Conservation (phyloP, 1,139 yeast genomes). For the Sugiyamaella grinbergsii region DNA sequence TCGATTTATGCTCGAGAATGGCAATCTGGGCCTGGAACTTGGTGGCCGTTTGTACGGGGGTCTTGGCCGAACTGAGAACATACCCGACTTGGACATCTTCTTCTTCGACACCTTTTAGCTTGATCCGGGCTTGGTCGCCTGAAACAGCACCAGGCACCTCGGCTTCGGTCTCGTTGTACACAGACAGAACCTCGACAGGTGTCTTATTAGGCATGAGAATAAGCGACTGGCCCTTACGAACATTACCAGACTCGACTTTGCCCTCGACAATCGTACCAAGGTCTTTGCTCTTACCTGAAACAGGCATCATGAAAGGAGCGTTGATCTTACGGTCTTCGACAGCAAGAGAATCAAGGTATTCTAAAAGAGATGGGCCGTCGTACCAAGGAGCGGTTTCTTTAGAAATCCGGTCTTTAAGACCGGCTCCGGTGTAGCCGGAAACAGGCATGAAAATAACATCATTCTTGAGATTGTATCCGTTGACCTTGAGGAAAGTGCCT, state of each 20-base stretch:
- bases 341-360: conserved; percentile 81
- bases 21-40: conserved; percentile 95
- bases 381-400: conserved; percentile 86
- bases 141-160: conserved; percentile 89
- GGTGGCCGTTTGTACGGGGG: conserved; percentile 90
- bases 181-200: conserved; percentile 78
- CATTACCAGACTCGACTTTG: conserved; percentile 93
- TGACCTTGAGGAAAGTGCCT: conserved; percentile 75
- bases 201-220: conserved; percentile 91
- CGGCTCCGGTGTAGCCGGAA: conserved; percentile 97
- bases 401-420: conserved; percentile 82
- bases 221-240: conserved; percentile 74
- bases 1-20: conserved; percentile 91
- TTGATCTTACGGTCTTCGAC: conserved; percentile 82
- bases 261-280: conserved; percentile 98
- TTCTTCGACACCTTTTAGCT: conserved; percentile 94
- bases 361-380: conserved; percentile 86
- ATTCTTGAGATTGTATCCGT: conserved; percentile 80
- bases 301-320: conserved; percentile 97
- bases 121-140: conserved; percentile 96
- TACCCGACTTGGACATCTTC: conserved; percentile 92
- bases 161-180: conserved; percentile 92
- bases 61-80: conserved; percentile 79
- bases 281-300: conserved; percentile 92
- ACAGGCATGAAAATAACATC: conserved; percentile 95